phyloP scores from a whole-genome alignment of 768 basidiomycete genomes.

The Termitomyces sp. region DNA sequence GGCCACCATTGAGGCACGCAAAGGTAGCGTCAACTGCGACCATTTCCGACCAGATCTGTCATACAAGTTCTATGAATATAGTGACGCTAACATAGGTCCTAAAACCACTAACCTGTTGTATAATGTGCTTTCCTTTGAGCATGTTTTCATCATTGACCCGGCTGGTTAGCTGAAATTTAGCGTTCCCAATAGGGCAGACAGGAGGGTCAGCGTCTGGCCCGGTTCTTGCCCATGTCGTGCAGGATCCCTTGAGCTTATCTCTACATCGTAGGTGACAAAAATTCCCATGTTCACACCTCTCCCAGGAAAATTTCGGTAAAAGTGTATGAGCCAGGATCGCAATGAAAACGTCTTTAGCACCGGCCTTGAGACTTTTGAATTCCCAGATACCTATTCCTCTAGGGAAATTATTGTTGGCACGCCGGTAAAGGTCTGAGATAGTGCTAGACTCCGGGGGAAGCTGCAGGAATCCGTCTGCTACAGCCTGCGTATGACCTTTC shows the following conservation, averaged over 20 bases:
- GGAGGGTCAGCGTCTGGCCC: background rate
- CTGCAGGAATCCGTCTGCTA: background rate
- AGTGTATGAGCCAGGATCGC: background rate
- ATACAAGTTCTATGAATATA: no score
- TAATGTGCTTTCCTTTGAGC: background rate
- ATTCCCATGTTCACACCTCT: background rate
- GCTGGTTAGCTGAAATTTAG: background rate
- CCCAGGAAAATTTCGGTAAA: background rate
- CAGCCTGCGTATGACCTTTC: background rate
- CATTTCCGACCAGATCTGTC: background rate
- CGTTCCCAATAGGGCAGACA: background rate
- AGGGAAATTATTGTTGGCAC: background rate
- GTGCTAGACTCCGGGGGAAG: background rate
- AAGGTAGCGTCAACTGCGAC: background rate
- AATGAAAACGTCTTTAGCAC: background rate
- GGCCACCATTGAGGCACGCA: background rate
- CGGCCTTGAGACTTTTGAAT: background rate
- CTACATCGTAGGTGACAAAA: background rate
- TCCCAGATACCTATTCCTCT: background rate
- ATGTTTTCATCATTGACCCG: background rate
- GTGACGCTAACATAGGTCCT: background rate
- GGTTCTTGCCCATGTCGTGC: background rate
- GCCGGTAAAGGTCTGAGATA: background rate
- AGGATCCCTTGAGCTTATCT: background rate
- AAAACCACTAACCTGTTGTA: background rate